Conservation (phyloP, 2,329 filamentous ascomycete genomes). For the Pseudohalonectria lignicola region DNA sequence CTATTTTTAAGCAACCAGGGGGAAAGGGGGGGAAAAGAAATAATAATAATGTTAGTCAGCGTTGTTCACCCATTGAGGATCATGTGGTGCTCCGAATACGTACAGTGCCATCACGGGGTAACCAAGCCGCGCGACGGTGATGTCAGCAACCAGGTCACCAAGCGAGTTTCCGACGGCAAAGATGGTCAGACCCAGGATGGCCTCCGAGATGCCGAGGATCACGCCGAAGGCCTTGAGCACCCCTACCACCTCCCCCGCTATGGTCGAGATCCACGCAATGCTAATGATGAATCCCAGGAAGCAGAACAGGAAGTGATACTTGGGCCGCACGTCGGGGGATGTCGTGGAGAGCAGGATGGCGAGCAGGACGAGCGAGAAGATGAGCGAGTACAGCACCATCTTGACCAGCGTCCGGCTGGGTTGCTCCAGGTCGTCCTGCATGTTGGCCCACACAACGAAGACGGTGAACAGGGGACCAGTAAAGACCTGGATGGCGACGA, state of each 20-base stretch:
- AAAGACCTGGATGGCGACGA: slow-evolving; percentile 75
- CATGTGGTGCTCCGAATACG: slow-evolving; percentile 17
- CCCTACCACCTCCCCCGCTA: slow-evolving; percentile 91
- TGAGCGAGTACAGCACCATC: slow-evolving; percentile 52
- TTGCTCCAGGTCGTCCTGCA: slow-evolving; percentile 35
- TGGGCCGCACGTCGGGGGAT: slow-evolving; percentile 52
- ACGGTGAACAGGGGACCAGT: slow-evolving; percentile 77
- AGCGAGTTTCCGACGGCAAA: slow-evolving; percentile 95
- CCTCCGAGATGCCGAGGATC: slow-evolving; percentile 86
- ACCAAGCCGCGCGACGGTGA: slow-evolving; percentile 85
- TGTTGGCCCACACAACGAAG: slow-evolving; percentile 63
- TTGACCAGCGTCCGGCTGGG: slow-evolving; percentile 39
- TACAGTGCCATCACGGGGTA: slow-evolving; percentile 90
- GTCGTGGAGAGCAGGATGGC: slow-evolving; percentile 59
- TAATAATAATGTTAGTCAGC: not conserved
- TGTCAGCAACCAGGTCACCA: slow-evolving; percentile 86
- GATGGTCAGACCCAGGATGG: slow-evolving; percentile 85
- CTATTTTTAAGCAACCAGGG: slow-evolving; percentile 25
- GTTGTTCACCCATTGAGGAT: too few relatives aligned
- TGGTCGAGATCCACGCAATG: slow-evolving; percentile 92
- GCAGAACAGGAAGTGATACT: slow-evolving; percentile 68
- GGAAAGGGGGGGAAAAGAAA: too few relatives aligned
- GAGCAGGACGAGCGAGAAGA: slow-evolving; percentile 58
- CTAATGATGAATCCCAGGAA: slow-evolving; percentile 84
- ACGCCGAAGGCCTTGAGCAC: slow-evolving; percentile 89